Percentiles rank a stretch among this genome's conserved stretches.
phyloP scores from a whole-genome alignment of 2,329 filamentous ascomycete genomes.

The Camillea tinctor region DNA sequence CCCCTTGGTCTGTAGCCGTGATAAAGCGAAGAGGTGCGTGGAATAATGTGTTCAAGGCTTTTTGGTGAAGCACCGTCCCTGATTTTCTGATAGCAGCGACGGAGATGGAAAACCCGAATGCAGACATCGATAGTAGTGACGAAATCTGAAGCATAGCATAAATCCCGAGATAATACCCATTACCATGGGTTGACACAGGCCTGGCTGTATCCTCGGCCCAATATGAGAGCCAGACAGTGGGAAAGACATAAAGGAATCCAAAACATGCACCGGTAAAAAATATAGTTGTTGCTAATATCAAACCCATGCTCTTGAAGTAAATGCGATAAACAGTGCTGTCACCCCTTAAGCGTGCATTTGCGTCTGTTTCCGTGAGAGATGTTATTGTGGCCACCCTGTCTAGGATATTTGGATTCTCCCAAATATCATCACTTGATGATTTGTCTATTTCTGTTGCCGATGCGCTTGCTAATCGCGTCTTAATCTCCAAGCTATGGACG shows the following conservation, averaged over 20 bases:
- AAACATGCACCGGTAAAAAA: constrained; percentile 13
- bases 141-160: constrained; percentile 22
- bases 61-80: constrained; percentile 19
- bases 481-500: constrained; percentile 21
- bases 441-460: constrained; percentile 2
- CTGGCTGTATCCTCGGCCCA: constrained; percentile 21
- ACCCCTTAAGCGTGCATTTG: constrained; percentile 16
- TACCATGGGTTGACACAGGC: constrained; percentile 15
- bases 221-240: constrained; percentile 24
- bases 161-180: constrained; percentile 25
- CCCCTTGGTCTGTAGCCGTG: constrained; percentile 40
- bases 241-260: constrained; percentile 24
- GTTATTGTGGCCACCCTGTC: constrained; percentile 3
- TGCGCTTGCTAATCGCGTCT: constrained; percentile 12
- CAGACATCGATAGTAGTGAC: constrained; percentile 15
- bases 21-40: constrained; percentile 43
- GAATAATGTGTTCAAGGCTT: constrained; percentile 31
- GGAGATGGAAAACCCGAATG: constrained; percentile 13
- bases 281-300: constrained; percentile 2
- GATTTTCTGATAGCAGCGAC: constrained; percentile 14
- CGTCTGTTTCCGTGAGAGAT: background rate
- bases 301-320: constrained; percentile 26
- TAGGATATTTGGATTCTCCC: background rate
- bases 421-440: background rate
- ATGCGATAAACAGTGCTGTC: constrained; percentile 23